A percentile compares a stretch with the other conserved stretches of the same genome.
Evolutionary conservation across 768 basidiomycete species (phyloP).

Genomic region (Tubosaeta sp.): DNA sequence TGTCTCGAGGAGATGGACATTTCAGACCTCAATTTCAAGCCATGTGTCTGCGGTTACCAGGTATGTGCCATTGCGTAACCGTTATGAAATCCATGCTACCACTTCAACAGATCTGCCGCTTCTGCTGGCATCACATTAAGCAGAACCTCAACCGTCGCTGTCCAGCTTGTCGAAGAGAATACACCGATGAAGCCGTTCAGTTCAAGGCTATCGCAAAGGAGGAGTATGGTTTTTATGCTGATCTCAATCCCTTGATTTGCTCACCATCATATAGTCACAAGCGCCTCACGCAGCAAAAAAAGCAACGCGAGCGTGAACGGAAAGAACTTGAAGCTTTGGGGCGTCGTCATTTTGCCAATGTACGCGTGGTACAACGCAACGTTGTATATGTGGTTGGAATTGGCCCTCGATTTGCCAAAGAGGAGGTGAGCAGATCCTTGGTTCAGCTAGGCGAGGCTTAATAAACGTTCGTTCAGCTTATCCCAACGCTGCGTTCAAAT

Average conservation of each 20-base stretch:
- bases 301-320: conserved; percentile 88
- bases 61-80: conserved; percentile 36
- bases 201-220: conserved; percentile 94
- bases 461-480: conserved; percentile 49
- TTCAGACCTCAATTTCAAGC: conserved; percentile 98
- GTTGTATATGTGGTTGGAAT: conserved; percentile 96
- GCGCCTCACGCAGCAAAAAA: conserved; percentile 92
- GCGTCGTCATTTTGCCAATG: conserved; percentile 83
- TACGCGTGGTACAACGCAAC: conserved; percentile 94
- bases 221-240: conserved; percentile 62
- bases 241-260: conserved; percentile 5
- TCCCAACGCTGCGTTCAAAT: conserved; percentile 86
- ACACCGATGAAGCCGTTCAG: conserved; percentile 89
- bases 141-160: conserved; percentile 94
- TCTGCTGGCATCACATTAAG: conserved; percentile 99
- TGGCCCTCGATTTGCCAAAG: conserved; percentile 89
- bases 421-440: conserved; percentile 64
- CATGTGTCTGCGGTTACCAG: conserved; percentile 98
- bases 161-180: conserved; percentile 91
- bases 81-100: conserved; percentile 15
- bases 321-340: conserved; percentile 89
- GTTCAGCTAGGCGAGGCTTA: background rate
- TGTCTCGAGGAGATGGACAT: conserved; percentile 99
- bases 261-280: conserved; percentile 64
- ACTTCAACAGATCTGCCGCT: conserved; percentile 84